Conservation (phyloP, 2,329 filamentous ascomycete species). For the Basipetospora chlamydospora region DNA sequence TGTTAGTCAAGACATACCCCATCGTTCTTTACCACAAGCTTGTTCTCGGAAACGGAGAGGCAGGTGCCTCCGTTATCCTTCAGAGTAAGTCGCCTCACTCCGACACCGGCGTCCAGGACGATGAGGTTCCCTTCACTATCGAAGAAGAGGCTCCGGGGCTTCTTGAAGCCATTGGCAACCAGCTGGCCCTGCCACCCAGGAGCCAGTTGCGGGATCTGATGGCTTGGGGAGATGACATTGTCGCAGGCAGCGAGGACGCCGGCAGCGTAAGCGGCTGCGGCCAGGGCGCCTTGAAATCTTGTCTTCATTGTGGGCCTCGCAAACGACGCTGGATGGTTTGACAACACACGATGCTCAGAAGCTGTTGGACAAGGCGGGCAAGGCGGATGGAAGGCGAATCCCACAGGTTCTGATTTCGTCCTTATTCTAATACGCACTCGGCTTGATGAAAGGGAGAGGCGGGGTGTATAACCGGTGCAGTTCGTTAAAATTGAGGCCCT, state of each 20-base stretch:
- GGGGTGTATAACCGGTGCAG: too few relatives aligned
- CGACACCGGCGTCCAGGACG: slow-evolving; percentile 26
- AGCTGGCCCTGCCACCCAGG: slow-evolving; percentile 29
- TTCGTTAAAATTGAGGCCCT: too few relatives aligned
- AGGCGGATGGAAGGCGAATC: too few relatives aligned
- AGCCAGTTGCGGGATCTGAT: slow-evolving; percentile 22
- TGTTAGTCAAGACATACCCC: too few relatives aligned
- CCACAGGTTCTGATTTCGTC: too few relatives aligned
- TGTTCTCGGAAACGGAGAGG: slow-evolving; percentile 20
- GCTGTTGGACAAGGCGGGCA: not conserved
- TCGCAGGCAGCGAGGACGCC: slow-evolving; percentile 14
- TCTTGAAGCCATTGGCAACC: slow-evolving; percentile 23
- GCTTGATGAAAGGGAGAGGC: too few relatives aligned
- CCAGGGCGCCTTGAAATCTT: not conserved
- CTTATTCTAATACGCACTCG: too few relatives aligned
- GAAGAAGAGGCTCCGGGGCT: slow-evolving; percentile 30
- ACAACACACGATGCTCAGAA: too few relatives aligned
- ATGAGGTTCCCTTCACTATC: slow-evolving; percentile 30
- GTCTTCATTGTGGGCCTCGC: not conserved
- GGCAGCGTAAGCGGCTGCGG: slow-evolving; percentile 4
- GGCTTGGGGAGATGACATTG: slow-evolving; percentile 19
- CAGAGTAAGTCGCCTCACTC: slow-evolving; percentile 25
- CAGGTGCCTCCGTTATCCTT: slow-evolving; percentile 27
- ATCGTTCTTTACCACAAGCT: slow-evolving; percentile 19
- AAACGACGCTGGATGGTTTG: too few relatives aligned